Percentiles rank a stretch among this genome's conserved stretches.
Evolutionary conservation across 768 basidiomycete genomes (phyloP).

Genomic region (Naganishia antarctica): DNA sequence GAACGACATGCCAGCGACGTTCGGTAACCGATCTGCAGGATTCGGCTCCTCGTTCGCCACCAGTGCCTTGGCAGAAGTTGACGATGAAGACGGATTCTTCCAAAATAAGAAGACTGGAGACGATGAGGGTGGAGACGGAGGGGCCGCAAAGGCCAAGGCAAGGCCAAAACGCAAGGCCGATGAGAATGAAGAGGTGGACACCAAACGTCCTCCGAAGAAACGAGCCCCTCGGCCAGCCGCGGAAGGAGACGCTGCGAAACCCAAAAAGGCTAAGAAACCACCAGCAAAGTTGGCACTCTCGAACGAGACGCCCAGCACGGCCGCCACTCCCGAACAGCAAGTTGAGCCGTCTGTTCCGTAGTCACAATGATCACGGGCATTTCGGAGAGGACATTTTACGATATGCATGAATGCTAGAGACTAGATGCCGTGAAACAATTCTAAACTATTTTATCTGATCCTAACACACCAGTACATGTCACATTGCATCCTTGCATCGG

Average conservation of each 20-base stretch:
- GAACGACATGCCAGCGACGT: neutral
- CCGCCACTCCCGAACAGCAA: slow-evolving; percentile 11
- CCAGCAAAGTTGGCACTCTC: neutral
- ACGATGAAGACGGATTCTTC: slow-evolving; percentile 17
- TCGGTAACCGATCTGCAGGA: slow-evolving; percentile 12
- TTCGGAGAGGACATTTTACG: too few relatives aligned
- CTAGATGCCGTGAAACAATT: neutral
- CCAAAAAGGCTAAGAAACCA: slow-evolving; percentile 6
- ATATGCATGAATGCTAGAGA: too few relatives aligned
- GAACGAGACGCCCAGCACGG: neutral
- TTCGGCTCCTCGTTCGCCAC: slow-evolving; percentile 11
- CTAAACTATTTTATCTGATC: neutral
- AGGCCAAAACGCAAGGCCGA: neutral
- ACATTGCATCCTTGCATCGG: too few relatives aligned
- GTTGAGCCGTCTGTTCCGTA: neutral
- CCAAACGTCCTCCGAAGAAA: neutral
- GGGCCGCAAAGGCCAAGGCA: neutral
- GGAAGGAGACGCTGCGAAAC: neutral
- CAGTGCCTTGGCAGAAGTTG: neutral
- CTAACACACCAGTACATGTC: slow-evolving; percentile 7
- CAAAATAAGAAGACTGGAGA: slow-evolving; percentile 15
- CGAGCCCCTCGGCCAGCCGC: slow-evolving; percentile 8
- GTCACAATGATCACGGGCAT: neutral
- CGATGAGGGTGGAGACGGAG: slow-evolving; percentile 11
- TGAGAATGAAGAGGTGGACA: neutral